Evolutionary conservation across 257 asterid genomes (phyloP).

Genomic region (Solanum bulbocastanum): DNA sequence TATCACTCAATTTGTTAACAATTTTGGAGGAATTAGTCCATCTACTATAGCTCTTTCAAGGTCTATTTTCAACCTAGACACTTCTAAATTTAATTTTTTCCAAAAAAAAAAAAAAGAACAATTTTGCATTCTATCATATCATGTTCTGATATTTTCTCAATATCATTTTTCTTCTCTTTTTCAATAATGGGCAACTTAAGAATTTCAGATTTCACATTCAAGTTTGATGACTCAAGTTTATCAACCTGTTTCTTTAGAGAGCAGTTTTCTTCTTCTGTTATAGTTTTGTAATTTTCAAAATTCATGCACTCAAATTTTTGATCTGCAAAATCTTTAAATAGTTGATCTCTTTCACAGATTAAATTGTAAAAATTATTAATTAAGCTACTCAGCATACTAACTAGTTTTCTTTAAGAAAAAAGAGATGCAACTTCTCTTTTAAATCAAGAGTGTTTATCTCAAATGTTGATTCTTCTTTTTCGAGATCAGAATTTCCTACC

Average conservation of each 20-base stretch:
- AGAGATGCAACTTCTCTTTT: too few species aligned
- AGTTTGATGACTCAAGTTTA: not conserved
- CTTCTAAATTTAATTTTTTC: not conserved
- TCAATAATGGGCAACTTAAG: not conserved
- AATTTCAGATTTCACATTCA: not conserved
- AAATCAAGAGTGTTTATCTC: not conserved
- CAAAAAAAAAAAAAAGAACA: too few species aligned
- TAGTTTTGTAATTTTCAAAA: too few species aligned
- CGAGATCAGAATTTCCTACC: too few species aligned
- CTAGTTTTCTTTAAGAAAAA: too few species aligned
- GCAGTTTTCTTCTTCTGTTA: not conserved
- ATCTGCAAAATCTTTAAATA: not conserved
- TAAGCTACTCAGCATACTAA: not conserved
- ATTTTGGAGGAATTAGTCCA: not conserved
- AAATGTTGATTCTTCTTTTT: not conserved
- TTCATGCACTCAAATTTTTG: not conserved
- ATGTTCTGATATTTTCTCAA: not conserved
- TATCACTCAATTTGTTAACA: not conserved
- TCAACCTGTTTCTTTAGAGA: not conserved
- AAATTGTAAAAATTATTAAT: too few species aligned
- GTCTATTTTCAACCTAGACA: not conserved
- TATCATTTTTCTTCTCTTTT: not conserved
- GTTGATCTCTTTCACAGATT: not conserved
- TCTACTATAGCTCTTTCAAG: not conserved
- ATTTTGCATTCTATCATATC: not conserved